Conservation (phyloP, 1,284 basidiomycete genomes). For the Anthracocystis panici-leucophaei region DNA sequence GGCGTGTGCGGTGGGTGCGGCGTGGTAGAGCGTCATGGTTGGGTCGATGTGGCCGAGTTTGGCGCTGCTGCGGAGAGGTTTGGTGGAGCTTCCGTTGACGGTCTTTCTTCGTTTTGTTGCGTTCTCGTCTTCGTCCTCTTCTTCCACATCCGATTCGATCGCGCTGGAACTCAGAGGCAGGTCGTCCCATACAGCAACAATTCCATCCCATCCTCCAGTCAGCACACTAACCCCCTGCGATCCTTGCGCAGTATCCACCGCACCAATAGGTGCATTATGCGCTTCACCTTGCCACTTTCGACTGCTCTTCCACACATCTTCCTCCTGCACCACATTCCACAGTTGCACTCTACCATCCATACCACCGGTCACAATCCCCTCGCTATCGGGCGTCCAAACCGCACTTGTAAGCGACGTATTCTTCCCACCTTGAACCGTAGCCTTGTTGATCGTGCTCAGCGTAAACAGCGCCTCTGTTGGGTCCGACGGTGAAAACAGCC, state of each 20-base stretch:
- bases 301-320: constrained; percentile 24
- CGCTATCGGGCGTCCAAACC: constrained; percentile 72
- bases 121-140: constrained; percentile 28
- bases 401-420: constrained; percentile 78
- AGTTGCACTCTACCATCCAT: constrained; percentile 79
- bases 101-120: constrained; percentile 34
- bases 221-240: constrained; percentile 32
- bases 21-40: constrained; percentile 38
- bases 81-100: constrained; percentile 23
- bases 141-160: constrained; percentile 11
- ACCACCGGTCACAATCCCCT: constrained; percentile 77
- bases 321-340: constrained; percentile 37
- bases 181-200: constrained; percentile 62
- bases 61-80: background rate
- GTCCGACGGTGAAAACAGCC: constrained; percentile 53
- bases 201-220: constrained; percentile 63
- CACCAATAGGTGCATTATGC: constrained; percentile 50
- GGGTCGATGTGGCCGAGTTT: constrained; percentile 27
- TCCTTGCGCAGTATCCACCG: constrained; percentile 39
- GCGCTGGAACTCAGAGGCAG: background rate
- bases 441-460: constrained; percentile 53
- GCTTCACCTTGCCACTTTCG: constrained; percentile 37
- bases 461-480: constrained; percentile 49
- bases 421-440: constrained; percentile 28
- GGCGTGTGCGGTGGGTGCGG: constrained; percentile 16